Percentiles rank a stretch among this genome's conserved stretches.
Evolutionary conservation across 1,284 basidiomycete species (phyloP).

Genomic region (Leccinum pallidistipes): DNA sequence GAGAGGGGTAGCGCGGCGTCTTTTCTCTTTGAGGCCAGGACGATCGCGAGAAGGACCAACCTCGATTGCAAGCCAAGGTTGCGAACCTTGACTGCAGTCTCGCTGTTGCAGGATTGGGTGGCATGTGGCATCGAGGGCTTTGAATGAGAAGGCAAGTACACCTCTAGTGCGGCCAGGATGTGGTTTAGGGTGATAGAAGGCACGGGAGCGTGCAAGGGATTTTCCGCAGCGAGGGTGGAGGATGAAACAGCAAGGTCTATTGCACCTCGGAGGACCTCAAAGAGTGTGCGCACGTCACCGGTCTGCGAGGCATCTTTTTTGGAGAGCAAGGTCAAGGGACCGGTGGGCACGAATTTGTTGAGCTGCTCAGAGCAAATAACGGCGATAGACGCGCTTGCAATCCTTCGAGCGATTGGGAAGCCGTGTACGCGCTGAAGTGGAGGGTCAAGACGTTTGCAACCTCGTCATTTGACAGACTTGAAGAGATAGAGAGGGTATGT

Average conservation of each 20-base stretch:
- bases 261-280: conserved; percentile 75
- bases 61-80: conserved; percentile 72
- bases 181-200: conserved; percentile 60
- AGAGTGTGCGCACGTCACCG: conserved; percentile 73
- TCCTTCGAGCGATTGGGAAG: conserved; percentile 64
- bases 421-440: conserved; percentile 75
- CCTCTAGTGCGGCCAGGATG: conserved; percentile 67
- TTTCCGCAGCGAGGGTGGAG: conserved; percentile 24
- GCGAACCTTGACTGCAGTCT: conserved; percentile 62
- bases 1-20: conserved; percentile 56
- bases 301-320: conserved; percentile 78
- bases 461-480: conserved; percentile 22
- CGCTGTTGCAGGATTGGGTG: conserved; percentile 49
- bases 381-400: conserved; percentile 57
- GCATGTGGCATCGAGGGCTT: conserved; percentile 18
- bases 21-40: conserved; percentile 62
- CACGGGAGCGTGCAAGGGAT: conserved; percentile 43
- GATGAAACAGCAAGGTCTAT: conserved; percentile 61
- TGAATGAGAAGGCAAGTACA: conserved; percentile 50
- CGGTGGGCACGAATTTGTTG: conserved; percentile 58
- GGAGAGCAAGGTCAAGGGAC: conserved; percentile 64
- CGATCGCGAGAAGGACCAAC: conserved; percentile 59
- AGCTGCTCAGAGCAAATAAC: conserved; percentile 38
- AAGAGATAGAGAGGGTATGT: conserved; percentile 65
- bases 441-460: conserved; percentile 54